Base-by-base conservation (phyloP, 495 filamentous ascomycete genomes). In the Hyaloscypha bicolor region DNA sequence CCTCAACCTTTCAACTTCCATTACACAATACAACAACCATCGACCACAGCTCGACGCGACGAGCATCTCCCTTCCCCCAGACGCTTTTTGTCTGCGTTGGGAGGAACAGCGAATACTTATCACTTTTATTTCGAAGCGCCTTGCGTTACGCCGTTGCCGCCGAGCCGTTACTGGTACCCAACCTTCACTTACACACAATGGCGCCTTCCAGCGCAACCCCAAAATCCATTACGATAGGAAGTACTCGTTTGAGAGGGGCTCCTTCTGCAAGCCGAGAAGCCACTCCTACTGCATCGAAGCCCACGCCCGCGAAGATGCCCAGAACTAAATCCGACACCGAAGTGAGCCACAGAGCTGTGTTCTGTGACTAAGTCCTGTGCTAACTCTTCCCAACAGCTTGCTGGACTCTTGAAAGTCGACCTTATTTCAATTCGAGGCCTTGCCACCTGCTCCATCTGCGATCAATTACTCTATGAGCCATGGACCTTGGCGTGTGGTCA, bases 401-500 rank as follows among this genome's bases (percentile, higher is more conserved):
- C 60, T 9, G 42, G 58, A 9, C 32, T 61, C 39, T 75, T 75
- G 32, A 70, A 66, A 62, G 22, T 60, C 8, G 73, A 73, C 42
- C 65, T 75, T 25, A 62, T 62, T 51, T 64, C 61, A 52, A 67
- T 75, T 22, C 60, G 65, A 67, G 59, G n/a, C 22, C 30, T 73
- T 9, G 62, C 88, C 63, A 87, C 86, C 57, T 92, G 90, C 76
- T 86, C 87, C 58, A 87, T 92, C 60, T 92, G 90, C 71, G 83
- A 88, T 56, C 81, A 85, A 45, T 82, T 89, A 22, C 79, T 92
- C 21, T 91, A 90, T 78, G 89, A 92, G 74, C 90, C 90, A 5
- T 92, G 86, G 73, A 90, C 85, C 9, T 81, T 90, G 45, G 82
- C 81, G 32, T 92, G 90, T 69, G 90, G 90, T 3, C 90, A 92